These are phyloP conservation scores for Eucalyptus viminalis DNA, from an alignment of 345 rosid genomes.

Conservation along the genomic window DNA sequence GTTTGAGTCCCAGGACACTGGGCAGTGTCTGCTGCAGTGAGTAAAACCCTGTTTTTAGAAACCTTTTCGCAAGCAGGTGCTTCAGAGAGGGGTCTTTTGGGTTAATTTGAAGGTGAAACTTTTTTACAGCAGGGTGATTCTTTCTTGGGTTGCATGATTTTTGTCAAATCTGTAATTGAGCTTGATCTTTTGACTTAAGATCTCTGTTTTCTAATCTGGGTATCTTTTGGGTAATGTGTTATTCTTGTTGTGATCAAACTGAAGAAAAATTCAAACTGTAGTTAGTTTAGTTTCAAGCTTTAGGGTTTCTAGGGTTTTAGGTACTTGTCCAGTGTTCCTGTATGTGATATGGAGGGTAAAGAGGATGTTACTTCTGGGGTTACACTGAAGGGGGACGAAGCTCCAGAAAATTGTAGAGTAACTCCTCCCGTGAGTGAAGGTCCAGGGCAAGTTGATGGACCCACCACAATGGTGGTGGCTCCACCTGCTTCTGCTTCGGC, in stretches of 20 bases:
- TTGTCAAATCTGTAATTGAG: background rate
- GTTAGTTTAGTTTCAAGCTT: background rate
- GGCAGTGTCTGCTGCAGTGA: background rate
- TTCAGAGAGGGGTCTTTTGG: background rate
- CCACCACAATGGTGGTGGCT: slow-evolving; percentile 1
- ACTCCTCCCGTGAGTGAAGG: slow-evolving; percentile 21
- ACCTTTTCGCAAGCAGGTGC: background rate
- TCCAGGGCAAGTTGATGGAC: slow-evolving; percentile 15
- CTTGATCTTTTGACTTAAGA: background rate
- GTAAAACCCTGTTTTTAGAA: background rate
- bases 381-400: slow-evolving; percentile 25
- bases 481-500: background rate
- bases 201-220: background rate
- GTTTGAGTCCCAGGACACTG: slow-evolving; percentile 3
- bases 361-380: slow-evolving; percentile 30
- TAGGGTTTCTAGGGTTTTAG: slow-evolving; percentile 16
- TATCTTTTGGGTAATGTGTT: background rate
- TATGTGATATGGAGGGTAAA: slow-evolving; percentile 45
- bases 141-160: background rate
- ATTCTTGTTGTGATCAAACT: background rate
- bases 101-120: background rate
- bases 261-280: background rate
- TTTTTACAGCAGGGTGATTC: background rate
- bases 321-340: background rate
- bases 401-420: slow-evolving; percentile 33